Base-by-base conservation (phyloP, 441 rosid genomes). In the Pelargonium citronellum region DNA sequence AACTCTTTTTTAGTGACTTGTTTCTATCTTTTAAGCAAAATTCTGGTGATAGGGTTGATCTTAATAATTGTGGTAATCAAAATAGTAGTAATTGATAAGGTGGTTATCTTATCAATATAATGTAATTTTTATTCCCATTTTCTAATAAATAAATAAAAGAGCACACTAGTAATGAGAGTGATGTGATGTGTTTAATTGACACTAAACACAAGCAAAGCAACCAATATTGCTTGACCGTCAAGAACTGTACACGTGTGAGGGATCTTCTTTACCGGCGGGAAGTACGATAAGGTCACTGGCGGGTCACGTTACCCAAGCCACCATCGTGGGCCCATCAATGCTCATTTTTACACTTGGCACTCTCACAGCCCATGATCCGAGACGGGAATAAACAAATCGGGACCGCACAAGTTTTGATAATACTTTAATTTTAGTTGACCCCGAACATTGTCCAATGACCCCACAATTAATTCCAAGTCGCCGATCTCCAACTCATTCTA, bases 221-320 rank as follows among this genome's bases (percentile, higher is more conserved):
- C 71, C 67, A 3, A 1, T n/a, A 27, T 74, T 70, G 83, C 83
- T 81, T 71, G 79, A 65, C 27, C 43, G 9, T 12, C 77, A 79
- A 75, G 81, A 24, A 24, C 72, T 65, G 79, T 8, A 72, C 81
- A 82, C 79, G 69, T 69, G 83, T 58, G 30, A 44, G 5, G 77
- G 84, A 82, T 82, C 88, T 77, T 67, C 79, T 82, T 85, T 69
- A 22, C 77, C 77, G 83, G 82, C 85, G 74, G 68, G 72, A 68
- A 75, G 46, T 68, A 69, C 79, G 82, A 8, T 47, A 47, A 47
- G 15, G 2, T 11, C 53, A 47, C 15, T 47, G 53, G n/a, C 53
- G 41, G n/a, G 39, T 30, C 68, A 64, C 74, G 19, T 55, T 39
- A 61, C 30, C 49, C 57, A 11, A 63, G 43, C 9, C 43, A 24